Evolutionary conservation across 352 stramenopile genomes (phyloP).

Genomic region (Phytophthora aleatoria): DNA sequence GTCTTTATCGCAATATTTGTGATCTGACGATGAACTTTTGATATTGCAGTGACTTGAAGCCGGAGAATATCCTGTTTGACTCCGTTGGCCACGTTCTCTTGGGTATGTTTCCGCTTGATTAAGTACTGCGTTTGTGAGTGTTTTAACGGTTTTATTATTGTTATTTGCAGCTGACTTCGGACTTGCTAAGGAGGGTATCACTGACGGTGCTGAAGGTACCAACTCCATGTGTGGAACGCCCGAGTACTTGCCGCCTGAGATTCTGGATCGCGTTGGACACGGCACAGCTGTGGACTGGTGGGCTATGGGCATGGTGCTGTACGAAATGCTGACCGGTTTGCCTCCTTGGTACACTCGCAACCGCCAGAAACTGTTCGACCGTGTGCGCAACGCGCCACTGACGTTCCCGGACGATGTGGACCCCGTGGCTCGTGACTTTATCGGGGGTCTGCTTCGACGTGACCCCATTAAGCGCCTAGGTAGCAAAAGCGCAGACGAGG

Average conservation of each 20-base stretch:
- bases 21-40: slow-evolving; percentile 1
- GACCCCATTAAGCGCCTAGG: slow-evolving; percentile 83
- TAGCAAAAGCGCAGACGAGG: slow-evolving; percentile 75
- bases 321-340: slow-evolving; percentile 94
- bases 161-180: slow-evolving; percentile 76
- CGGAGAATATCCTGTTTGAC: slow-evolving; percentile 90
- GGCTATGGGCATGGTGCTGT: slow-evolving; percentile 92
- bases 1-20: not conserved
- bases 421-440: slow-evolving; percentile 75
- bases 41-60: slow-evolving; percentile 71
- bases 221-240: slow-evolving; percentile 92
- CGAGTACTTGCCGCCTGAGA: slow-evolving; percentile 94
- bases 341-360: slow-evolving; percentile 94
- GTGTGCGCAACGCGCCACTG: slow-evolving; percentile 86
- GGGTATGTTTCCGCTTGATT: slow-evolving; percentile 26
- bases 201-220: slow-evolving; percentile 78
- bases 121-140: too few species aligned
- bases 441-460: slow-evolving; percentile 79
- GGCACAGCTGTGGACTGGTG: slow-evolving; percentile 94
- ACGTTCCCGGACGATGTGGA: slow-evolving; percentile 90
- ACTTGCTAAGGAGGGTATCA: slow-evolving; percentile 89
- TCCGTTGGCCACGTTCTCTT: slow-evolving; percentile 73
- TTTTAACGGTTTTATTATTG: slow-evolving; percentile 5
- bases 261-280: slow-evolving; percentile 89
- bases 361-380: slow-evolving; percentile 92